Base-by-base conservation (phyloP, 1,284 basidiomycete genomes). In the Boletus mariae region DNA sequence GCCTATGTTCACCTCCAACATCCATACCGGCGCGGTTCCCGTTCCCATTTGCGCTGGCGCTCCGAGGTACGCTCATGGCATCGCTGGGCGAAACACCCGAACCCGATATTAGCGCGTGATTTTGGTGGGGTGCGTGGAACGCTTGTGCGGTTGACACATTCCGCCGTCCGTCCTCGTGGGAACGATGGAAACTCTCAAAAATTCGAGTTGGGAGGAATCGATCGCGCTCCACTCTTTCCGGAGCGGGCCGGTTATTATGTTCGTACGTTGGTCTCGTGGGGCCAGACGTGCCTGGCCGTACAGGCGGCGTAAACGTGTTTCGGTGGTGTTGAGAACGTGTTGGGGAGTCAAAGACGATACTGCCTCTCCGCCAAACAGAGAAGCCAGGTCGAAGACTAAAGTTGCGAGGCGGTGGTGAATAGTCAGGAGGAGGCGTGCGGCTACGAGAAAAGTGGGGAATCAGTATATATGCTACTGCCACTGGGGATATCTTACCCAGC, bases 351-450 rank as follows among this genome's bases (percentile, higher is more conserved):
- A 55, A 48, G 13, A 43, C 9, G 0, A 47, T 2, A 9, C 54
- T 57, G 7, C 52, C 49, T 37, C 62, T 51, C 11, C 64, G 61
- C 42, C 64, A 20, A 40, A 52, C 53, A 12, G 59, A 51, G 28
- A 63, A 55, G 5, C 53, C 31, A 5, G 65, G 55, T 32, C 60
- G 60, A 34, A 60, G 38, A 29, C 11, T 54, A n/a, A 56, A 51
- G 42, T 52, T 61, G n/a, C 55, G 64, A 40, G 55, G 55, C 1
- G 62, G 57, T 10, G 64, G 64, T 7, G 61, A 55, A 25, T 65
- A 65, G 37, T 63, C 64, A n/a, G 63, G 61, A 32, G 62, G 62
- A 26, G 65, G 63, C 1, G 65, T 68, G 15, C 54, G 58, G 6
- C 65, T 68, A 46, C 12, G 47, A 40, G 20, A 20, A 20, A 32